Conservation (phyloP, 2,329 filamentous ascomycete species). For the Hortaea sp. region DNA sequence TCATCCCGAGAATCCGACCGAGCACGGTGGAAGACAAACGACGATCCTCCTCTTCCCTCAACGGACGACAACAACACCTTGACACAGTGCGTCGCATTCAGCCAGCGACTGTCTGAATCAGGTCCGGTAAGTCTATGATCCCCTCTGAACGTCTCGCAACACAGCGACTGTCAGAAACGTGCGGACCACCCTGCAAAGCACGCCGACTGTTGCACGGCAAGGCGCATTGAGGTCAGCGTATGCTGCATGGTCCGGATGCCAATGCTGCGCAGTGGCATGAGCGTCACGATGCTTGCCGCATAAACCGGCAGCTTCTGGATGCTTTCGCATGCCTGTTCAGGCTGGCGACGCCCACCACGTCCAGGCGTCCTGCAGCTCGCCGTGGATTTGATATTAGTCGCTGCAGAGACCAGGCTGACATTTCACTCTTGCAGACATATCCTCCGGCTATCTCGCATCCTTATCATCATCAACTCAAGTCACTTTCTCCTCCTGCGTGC, state of each 20-base stretch:
- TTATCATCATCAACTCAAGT: not conserved
- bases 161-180: no score
- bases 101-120: no score
- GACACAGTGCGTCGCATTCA: no score
- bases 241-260: not conserved
- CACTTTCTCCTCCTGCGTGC: not conserved
- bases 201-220: not conserved
- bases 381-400: constrained; percentile 2
- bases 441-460: not conserved
- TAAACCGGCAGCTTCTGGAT: not conserved
- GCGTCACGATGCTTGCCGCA: not conserved
- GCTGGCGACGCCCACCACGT: constrained; percentile 1
- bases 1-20: no score
- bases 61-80: no score
- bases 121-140: no score
- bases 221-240: not conserved
- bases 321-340: constrained; percentile 2
- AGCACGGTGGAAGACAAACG: no score
- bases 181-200: no score
- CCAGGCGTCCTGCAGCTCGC: constrained; percentile 1
- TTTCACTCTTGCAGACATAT: not conserved
- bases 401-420: not conserved
- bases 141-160: no score
- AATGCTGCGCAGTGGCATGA: not conserved
- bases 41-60: no score